Conservation (phyloP, 164 flowering plant species). For the Annona cherimola region DNA sequence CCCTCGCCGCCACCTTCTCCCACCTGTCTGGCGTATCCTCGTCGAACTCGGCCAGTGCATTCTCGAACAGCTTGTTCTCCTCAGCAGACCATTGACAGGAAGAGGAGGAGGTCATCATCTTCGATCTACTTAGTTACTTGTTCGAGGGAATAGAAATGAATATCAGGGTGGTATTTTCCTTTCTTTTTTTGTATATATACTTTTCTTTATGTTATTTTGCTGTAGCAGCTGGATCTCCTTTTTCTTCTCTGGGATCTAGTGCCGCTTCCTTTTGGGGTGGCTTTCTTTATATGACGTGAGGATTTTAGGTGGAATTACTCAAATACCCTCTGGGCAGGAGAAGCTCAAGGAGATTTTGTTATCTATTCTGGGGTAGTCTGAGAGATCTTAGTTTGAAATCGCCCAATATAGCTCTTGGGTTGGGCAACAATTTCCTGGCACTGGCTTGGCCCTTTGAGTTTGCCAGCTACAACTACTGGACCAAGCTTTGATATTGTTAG, state of each 20-base stretch:
- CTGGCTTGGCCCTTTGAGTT: too few relatives aligned
- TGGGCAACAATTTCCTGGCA: neutral
- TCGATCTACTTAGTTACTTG: too few relatives aligned
- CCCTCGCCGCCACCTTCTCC: constrained; percentile 18
- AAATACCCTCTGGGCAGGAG: neutral
- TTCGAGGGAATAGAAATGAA: too few relatives aligned
- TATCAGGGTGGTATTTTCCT: too few relatives aligned
- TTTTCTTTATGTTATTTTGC: too few relatives aligned
- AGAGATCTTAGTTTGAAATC: neutral
- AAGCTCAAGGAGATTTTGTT: neutral
- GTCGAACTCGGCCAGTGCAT: constrained; percentile 18
- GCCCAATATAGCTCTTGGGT: neutral
- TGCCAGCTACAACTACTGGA: too few relatives aligned
- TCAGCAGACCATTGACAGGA: constrained; percentile 22
- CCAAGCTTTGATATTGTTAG: too few relatives aligned
- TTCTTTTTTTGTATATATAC: too few relatives aligned
- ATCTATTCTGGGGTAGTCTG: neutral
- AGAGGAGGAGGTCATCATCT: too few relatives aligned
- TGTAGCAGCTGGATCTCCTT: neutral
- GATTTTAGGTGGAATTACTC: neutral
- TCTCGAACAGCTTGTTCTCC: constrained; percentile 40
- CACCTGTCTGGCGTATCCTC: constrained; percentile 14
- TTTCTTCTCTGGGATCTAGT: constrained; percentile 1
- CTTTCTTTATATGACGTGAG: neutral
- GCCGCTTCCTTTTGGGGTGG: neutral